These are phyloP conservation scores for Beta lomatogona DNA, from an alignment of 179 eudicot species.

Conservation along the genomic window DNA sequence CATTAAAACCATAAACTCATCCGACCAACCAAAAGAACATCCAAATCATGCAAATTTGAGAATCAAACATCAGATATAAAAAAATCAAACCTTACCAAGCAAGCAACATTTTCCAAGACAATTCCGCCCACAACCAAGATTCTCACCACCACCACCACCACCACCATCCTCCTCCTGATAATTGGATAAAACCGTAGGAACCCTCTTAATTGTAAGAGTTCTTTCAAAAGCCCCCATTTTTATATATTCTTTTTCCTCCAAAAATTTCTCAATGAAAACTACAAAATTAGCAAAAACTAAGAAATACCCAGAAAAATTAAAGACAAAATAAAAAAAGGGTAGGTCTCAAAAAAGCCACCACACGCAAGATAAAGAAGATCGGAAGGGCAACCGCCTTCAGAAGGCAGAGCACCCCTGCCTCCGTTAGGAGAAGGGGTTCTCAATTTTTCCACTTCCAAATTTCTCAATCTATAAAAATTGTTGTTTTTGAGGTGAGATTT, in stretches of 20 bases:
- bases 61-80: background rate
- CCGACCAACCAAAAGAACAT: slow-evolving; percentile 25
- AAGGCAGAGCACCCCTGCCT: slow-evolving; percentile 95
- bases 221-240: slow-evolving; percentile 31
- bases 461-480: background rate
- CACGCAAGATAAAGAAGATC: slow-evolving; percentile 98
- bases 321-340: slow-evolving; percentile 13
- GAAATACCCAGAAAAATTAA: slow-evolving; percentile 18
- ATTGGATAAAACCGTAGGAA: slow-evolving; percentile 86
- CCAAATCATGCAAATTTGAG: slow-evolving; percentile 38
- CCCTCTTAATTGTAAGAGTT: slow-evolving; percentile 86
- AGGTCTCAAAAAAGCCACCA: slow-evolving; percentile 50
- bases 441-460: background rate
- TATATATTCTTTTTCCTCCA: background rate
- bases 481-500: slow-evolving; percentile 17
- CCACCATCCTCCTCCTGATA: slow-evolving; percentile 76
- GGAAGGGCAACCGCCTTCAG: slow-evolving; percentile 97
- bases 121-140: slow-evolving; percentile 73
- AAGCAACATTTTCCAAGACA: slow-evolving; percentile 91
- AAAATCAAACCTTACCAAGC: slow-evolving; percentile 50
- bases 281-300: slow-evolving; percentile 17
- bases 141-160: slow-evolving; percentile 37
- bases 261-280: background rate
- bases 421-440: slow-evolving; percentile 85
- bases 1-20: background rate